Conservation (phyloP, 495 filamentous ascomycete genomes). For the Neurospora hispaniola region DNA sequence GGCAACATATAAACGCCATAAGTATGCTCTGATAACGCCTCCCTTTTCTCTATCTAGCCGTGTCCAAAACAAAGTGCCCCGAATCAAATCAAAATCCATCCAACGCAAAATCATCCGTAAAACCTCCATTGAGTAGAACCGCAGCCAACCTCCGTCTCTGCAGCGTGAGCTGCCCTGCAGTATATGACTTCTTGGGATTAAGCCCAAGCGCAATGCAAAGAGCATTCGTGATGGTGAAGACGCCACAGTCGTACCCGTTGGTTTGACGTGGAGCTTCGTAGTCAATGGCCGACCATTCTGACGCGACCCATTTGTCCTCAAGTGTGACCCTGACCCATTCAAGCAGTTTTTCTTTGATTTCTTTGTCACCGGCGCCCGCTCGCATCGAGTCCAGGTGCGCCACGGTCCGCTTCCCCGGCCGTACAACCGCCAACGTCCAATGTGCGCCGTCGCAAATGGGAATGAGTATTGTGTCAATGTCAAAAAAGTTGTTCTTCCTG, state of each 20-base stretch:
- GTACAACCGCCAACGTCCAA: conserved; percentile 63
- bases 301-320: conserved; percentile 40
- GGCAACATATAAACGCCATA: neutral
- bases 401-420: conserved; percentile 50
- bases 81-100: conserved; percentile 13
- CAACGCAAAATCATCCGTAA: conserved; percentile 38
- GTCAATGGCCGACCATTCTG: conserved; percentile 51
- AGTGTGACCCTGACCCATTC: conserved; percentile 52
- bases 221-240: conserved; percentile 66
- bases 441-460: conserved; percentile 35
- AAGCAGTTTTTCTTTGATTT: conserved; percentile 11
- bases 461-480: conserved; percentile 36
- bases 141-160: conserved; percentile 58
- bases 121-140: conserved; percentile 56
- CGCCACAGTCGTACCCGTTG: conserved; percentile 72
- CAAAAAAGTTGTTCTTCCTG: conserved; percentile 27
- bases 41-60: neutral
- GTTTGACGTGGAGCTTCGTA: conserved; percentile 44
- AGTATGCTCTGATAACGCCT: neutral
- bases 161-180: conserved; percentile 42
- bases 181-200: conserved; percentile 46
- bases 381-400: conserved; percentile 69
- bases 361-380: conserved; percentile 8
- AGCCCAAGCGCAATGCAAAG: conserved; percentile 57
- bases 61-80: neutral